These are phyloP conservation scores for Lichenothelia convexa DNA, from an alignment of 495 filamentous ascomycete genomes.

Conservation along the genomic window DNA sequence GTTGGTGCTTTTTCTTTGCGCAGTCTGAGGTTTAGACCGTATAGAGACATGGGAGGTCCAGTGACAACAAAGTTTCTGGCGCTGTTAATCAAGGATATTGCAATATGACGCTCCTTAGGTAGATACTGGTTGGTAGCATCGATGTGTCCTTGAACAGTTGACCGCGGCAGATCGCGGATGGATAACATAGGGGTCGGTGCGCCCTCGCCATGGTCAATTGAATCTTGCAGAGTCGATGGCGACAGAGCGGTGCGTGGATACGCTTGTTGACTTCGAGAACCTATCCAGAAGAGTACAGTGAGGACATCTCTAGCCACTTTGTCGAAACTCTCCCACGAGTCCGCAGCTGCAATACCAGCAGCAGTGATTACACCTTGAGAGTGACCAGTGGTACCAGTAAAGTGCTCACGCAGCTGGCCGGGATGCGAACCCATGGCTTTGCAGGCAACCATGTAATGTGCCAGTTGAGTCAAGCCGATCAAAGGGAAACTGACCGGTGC, in stretches of 20 bases:
- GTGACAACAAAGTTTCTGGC: conserved; percentile 94
- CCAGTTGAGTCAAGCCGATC: conserved; percentile 86
- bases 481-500: conserved; percentile 93
- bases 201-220: conserved; percentile 83
- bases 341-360: conserved; percentile 73
- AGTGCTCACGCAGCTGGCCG: conserved; percentile 61
- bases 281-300: conserved; percentile 98
- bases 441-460: conserved; percentile 86
- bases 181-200: conserved; percentile 93
- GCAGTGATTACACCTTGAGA: conserved; percentile 92
- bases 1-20: conserved; percentile 95
- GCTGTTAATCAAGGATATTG: conserved; percentile 90
- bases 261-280: conserved; percentile 91
- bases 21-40: conserved; percentile 82
- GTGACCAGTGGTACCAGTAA: conserved; percentile 83
- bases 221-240: conserved; percentile 85
- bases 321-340: conserved; percentile 78
- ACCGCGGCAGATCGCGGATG: conserved; percentile 72
- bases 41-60: conserved; percentile 84
- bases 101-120: conserved; percentile 77
- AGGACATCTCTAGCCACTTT: conserved; percentile 58
- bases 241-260: conserved; percentile 88
- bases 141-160: conserved; percentile 82
- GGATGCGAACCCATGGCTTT: conserved; percentile 73
- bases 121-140: conserved; percentile 92